Base-by-base conservation (phyloP, 1,139 yeast species). In the Tardiomyces depauwii region DNA sequence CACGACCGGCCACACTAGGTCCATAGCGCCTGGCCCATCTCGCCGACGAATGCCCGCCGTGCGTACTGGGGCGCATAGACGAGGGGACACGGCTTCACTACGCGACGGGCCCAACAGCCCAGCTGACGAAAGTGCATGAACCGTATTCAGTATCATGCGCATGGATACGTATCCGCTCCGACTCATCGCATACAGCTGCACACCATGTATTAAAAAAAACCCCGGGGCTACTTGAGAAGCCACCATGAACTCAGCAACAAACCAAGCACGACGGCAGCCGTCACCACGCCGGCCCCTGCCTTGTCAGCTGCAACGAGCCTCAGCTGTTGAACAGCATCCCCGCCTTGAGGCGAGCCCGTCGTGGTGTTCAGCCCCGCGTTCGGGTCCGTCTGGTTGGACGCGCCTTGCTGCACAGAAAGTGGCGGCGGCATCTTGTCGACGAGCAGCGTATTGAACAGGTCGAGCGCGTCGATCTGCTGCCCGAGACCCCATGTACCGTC, bases 261-360 rank as follows among this genome's bases (percentile, higher is more conserved):
- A 2, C 82, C 71, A 5, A 76, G 73, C 47, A 88, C 81, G 45
- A 85, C 70, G 39, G 85, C 61, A 11, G 82, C 82, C 2, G 96
- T 88, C 52, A 87, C 76, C 45, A 88, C 76, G 41, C 88, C 87
- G 2, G 96, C 96, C 49, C 95, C 96, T 1, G 93, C 96, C 51
- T 68, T 74, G 60, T 86, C 95, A 5, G 10, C n/a, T 13, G 16
- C 16, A 14, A 5, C 16, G 36, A 30, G 36, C n/a, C 10, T 30
- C 40, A 80, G 83, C 6, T 28, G n/a, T 25, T 33, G 32, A 21
- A 49, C 44, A 3, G 39, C 40, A 13, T 45, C 39, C 2, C 30
- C 43, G 32, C 33, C 38, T 14, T 10, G 25, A 19, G 42, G 39
- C 13, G 56, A 47, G 18, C 44, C 41, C 21, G 45, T 42, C 18